A percentile compares a stretch with the other conserved stretches of the same genome.
phyloP scores from a whole-genome alignment of 2,329 filamentous ascomycete species.

The Hypoxylon sp. region DNA sequence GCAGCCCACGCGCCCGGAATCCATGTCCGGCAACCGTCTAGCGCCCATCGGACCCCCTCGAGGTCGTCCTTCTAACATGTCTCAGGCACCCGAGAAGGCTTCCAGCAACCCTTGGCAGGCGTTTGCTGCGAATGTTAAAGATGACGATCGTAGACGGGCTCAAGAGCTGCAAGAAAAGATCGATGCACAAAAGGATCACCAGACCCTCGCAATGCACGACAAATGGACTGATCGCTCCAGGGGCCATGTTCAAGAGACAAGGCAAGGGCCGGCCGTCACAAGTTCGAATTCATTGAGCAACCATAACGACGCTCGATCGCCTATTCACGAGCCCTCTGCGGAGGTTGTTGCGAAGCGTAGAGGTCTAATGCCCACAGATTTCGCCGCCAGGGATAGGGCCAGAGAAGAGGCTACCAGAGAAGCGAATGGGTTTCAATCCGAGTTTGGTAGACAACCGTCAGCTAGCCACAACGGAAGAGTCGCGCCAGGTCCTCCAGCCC shows the following conservation, averaged over 20 bases:
- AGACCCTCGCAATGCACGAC: slow-evolving; percentile 65
- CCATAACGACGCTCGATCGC: slow-evolving; percentile 15
- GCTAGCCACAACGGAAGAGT: slow-evolving; percentile 33
- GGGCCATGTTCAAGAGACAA: slow-evolving; percentile 55
- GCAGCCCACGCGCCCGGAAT: slow-evolving; percentile 40
- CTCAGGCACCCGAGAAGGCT: slow-evolving; percentile 25
- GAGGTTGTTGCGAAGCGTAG: slow-evolving; percentile 17
- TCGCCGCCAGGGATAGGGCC: slow-evolving; percentile 21
- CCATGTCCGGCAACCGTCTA: slow-evolving; percentile 44
- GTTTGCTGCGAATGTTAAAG: slow-evolving; percentile 46
- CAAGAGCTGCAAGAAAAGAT: slow-evolving; percentile 60
- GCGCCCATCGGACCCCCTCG: slow-evolving; percentile 54
- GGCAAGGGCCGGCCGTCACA: slow-evolving; percentile 54
- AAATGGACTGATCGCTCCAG: slow-evolving; percentile 66
- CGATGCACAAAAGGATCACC: slow-evolving; percentile 62
- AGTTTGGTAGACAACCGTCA: slow-evolving; percentile 40
- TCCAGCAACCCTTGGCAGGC: slow-evolving; percentile 47
- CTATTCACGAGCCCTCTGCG: slow-evolving; percentile 1
- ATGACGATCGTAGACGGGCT: slow-evolving; percentile 62
- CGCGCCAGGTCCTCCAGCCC: slow-evolving; percentile 51
- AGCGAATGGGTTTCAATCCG: slow-evolving; percentile 36
- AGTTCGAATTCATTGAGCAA: slow-evolving; percentile 38
- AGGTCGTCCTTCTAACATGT: slow-evolving; percentile 25
- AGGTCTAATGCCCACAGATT: slow-evolving; percentile 39
- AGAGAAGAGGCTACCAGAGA: slow-evolving; percentile 18